Conservation (phyloP, 108 stramenopile genomes). For the Schizochytrium sp. region DNA sequence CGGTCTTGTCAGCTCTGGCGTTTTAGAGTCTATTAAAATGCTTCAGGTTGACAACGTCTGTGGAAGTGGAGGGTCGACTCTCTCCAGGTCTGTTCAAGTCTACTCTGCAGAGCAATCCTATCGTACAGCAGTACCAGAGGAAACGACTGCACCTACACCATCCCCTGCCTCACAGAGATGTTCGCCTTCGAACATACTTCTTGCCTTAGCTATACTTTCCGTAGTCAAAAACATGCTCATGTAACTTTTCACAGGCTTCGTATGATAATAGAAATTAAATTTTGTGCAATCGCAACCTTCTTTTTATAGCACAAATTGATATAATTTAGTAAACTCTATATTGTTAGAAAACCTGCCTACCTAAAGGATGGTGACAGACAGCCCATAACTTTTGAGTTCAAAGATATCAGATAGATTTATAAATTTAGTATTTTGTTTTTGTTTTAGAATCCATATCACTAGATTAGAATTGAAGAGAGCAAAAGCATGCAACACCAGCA, state of each 20-base stretch:
- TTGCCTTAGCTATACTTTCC: background rate
- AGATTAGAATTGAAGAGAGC: constrained; percentile 76
- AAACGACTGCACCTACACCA: background rate
- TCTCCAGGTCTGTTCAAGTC: background rate
- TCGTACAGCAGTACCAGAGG: background rate
- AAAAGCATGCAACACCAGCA: constrained; percentile 80
- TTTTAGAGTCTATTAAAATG: background rate
- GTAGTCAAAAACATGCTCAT: background rate
- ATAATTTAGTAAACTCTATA: too few species aligned
- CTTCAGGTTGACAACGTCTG: constrained; percentile 54
- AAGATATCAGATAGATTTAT: background rate
- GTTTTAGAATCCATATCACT: background rate
- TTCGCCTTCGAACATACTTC: background rate
- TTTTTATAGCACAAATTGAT: too few species aligned
- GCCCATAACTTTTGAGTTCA: too few species aligned
- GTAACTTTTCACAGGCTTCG: too few species aligned
- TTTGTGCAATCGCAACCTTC: too few species aligned
- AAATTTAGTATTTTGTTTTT: background rate
- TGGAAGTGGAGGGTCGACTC: background rate
- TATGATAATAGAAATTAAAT: too few species aligned
- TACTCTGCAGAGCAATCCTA: background rate
- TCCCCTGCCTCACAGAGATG: background rate
- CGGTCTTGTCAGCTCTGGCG: background rate
- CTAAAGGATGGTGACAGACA: too few species aligned
- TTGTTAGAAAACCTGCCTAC: too few species aligned